Evolutionary conservation across 495 filamentous ascomycete species (phyloP).

Genomic region (Penicillium psychrofluorescens): DNA sequence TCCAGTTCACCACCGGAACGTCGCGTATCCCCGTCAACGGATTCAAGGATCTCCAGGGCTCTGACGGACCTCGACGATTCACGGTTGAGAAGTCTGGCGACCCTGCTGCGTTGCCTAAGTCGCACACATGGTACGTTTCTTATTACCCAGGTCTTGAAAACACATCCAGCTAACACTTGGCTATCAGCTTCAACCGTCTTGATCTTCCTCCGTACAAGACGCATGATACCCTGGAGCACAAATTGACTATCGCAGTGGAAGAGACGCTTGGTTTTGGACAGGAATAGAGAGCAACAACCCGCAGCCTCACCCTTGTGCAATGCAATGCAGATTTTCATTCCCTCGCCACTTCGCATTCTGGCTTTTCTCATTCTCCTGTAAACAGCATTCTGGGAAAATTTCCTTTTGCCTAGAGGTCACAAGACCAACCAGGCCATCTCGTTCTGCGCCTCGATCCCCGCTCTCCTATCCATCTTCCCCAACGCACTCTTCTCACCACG

Average conservation of each 20-base stretch:
- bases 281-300: slow-evolving; percentile 51
- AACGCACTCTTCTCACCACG: too few species aligned
- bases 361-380: too few species aligned
- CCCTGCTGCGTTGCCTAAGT: slow-evolving; percentile 82
- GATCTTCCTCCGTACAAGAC: slow-evolving; percentile 93
- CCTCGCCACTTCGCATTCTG: too few species aligned
- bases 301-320: not conserved
- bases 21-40: slow-evolving; percentile 98
- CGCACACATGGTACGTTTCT: slow-evolving; percentile 84
- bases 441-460: too few species aligned
- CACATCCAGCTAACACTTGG: slow-evolving; percentile 9
- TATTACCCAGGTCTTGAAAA: not conserved
- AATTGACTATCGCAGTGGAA: slow-evolving; percentile 93
- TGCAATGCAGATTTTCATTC: not conserved
- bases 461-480: too few species aligned
- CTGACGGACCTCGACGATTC: slow-evolving; percentile 89
- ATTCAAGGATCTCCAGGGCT: slow-evolving; percentile 98
- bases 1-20: slow-evolving; percentile 97
- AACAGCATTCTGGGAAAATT: too few species aligned
- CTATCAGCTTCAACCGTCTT: slow-evolving; percentile 83
- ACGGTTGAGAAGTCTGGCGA: slow-evolving; percentile 98
- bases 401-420: too few species aligned
- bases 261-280: slow-evolving; percentile 99
- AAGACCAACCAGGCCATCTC: too few species aligned
- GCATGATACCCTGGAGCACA: slow-evolving; percentile 74